Base-by-base conservation (phyloP, 2,329 filamentous ascomycete species). In the Penicillium nordicum region DNA sequence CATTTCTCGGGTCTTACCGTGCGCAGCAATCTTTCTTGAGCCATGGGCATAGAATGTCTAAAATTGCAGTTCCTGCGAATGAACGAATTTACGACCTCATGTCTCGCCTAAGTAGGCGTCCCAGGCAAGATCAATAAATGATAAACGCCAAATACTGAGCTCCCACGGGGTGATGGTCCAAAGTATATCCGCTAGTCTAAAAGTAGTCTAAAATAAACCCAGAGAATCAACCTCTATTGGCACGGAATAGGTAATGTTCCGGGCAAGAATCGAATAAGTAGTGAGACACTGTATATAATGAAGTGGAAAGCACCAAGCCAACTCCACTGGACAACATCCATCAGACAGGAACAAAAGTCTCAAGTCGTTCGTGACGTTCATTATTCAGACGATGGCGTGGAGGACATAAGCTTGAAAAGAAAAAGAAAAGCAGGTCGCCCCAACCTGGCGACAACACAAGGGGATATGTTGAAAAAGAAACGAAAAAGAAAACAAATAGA, bases 291-390 rank as follows among this genome's bases (percentile, higher is more conserved):
- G 60, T 56, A 57, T 63, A 63, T 56, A 62, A 51, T 43, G 46
- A 58, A 57, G 43, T 43, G 48, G 45, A 46, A 56, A 49, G 47
- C 47, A 52, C 27, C 40, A 46, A 50, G 43, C 38, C 43, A 47
- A 46, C 47, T 49, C 50, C 53, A 60, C 49, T 16, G 21, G 43
- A 23, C 23, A 61, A 43, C 50, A 43, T 49, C 40, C 53, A 53
- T 46, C 51, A 25, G 48, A 55, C 46, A 58, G 42, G 32, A 53
- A 56, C 30, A 40, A 29, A 37, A 50, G 37, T 36, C 48, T 44
- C 43, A 52, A 53, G 50, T 56, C 53, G 44, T 44, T 65, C 63
- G 52, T 65, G 55, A 62, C 45, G 58, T 49, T 64, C 63, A 63
- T 65, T 61, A 64, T 52, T 57, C 51, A 55, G 54, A 55, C 53